Percentiles rank a stretch among this genome's conserved stretches.
phyloP scores from a whole-genome alignment of 2,329 filamentous ascomycete species.

The Fusarium guadeloupense region DNA sequence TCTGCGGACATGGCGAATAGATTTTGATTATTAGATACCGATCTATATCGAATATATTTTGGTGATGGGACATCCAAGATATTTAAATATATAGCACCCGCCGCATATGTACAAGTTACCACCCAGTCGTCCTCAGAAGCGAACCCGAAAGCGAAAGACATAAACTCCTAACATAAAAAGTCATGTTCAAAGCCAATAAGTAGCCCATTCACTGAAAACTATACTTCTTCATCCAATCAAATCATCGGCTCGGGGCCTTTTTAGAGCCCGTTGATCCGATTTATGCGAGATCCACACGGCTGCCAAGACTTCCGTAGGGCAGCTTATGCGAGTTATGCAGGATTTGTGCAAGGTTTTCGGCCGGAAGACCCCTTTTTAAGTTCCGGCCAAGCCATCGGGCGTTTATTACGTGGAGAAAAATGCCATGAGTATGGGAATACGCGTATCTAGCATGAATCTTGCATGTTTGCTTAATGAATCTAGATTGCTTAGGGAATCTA shows the following conservation, averaged over 20 bases:
- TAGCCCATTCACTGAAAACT: neutral
- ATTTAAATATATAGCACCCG: conserved; percentile 12
- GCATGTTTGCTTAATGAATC: too few species aligned
- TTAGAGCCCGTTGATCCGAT: neutral
- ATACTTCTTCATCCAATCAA: too few species aligned
- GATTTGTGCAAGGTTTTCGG: neutral
- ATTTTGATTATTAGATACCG: neutral
- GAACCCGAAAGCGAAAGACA: neutral
- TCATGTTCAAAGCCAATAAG: too few species aligned
- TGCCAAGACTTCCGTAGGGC: conserved; percentile 5
- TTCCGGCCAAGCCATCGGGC: neutral
- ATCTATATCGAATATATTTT: too few species aligned
- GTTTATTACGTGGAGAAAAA: too few species aligned
- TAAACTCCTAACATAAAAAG: too few species aligned
- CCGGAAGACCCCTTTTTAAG: conserved; percentile 8
- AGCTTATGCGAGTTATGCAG: conserved; percentile 22
- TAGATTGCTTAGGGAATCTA: too few species aligned
- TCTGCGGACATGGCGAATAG: conserved; percentile 7
- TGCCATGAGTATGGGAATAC: too few species aligned
- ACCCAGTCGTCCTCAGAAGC: neutral
- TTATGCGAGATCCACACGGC: conserved; percentile 28
- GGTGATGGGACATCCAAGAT: neutral
- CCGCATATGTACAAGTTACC: neutral
- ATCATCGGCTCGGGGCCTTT: neutral
- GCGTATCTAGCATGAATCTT: too few species aligned